Base-by-base conservation (phyloP, 2,329 filamentous ascomycete genomes). In the Verticillium albo-atrum region DNA sequence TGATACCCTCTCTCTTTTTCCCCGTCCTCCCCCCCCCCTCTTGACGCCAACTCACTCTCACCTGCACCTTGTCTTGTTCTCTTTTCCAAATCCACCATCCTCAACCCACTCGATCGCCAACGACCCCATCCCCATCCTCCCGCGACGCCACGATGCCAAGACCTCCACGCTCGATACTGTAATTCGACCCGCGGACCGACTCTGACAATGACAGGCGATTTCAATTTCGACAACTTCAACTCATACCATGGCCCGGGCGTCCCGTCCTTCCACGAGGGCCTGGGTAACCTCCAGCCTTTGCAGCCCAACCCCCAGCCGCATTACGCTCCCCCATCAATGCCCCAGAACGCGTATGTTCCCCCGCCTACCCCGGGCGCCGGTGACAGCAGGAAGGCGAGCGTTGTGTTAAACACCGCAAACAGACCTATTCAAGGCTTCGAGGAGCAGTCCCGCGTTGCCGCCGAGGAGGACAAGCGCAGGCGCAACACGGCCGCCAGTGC, bases 401-500 rank as follows among this genome's bases (percentile, higher is more conserved):
- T 54, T 52, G 54, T 47, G 65, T 67, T 73, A 59, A 71, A 68
- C 56, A 70, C 72, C 57, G 69, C 74, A 47, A 59, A 55, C 59
- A 63, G 72, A 71, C 62, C 80, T 74, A 59, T 75, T 82, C 64
- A 86, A 61, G 83, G 76, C 66, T 82, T 89, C 55, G 90, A 93
- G 72, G 90, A 92, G 63, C 80, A 85, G 42, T 88, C 89, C 14
- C 88, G 90, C 42, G 66, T 87, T 6, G 89, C 89, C 14, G 91
- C 91, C 25, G 92, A 96, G 74, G 92, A 96, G 75, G 92, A 96
- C 73, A 96, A 96, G 78, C 89, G 92, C 55, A 87, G 91, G 61
- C 87, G 92, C 64, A 96, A 96, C 77, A 96, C 92, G 2, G 92
- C 92, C 32, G 92, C 92, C 58, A 92, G 89, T 65, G 92, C 92